Evolutionary conservation across 2,329 filamentous ascomycete species (phyloP).

Genomic region (Fusarium pseudocircinatum): DNA sequence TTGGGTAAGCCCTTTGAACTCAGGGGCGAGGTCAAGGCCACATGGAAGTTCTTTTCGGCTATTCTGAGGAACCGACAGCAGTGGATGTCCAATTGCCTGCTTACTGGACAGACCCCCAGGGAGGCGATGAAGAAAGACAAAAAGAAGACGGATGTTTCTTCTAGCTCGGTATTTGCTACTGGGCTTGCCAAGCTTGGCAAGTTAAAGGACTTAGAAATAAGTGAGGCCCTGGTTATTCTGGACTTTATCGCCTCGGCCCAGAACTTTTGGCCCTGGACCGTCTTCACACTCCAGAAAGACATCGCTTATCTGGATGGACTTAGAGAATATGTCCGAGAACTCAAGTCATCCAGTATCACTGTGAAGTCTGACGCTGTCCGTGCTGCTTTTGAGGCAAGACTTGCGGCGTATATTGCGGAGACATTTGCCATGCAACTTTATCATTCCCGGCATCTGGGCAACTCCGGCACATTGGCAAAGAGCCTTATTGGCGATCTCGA

Average conservation of each 20-base stretch:
- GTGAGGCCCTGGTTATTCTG: slow-evolving; percentile 77
- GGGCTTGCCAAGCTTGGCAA: slow-evolving; percentile 76
- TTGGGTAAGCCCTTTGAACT: slow-evolving; percentile 80
- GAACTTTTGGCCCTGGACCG: slow-evolving; percentile 96
- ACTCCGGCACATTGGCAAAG: slow-evolving; percentile 71
- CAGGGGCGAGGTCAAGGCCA: slow-evolving; percentile 69
- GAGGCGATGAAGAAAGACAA: slow-evolving; percentile 71
- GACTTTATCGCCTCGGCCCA: slow-evolving; percentile 90
- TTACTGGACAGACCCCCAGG: slow-evolving; percentile 87
- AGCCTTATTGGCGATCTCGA: slow-evolving; percentile 78
- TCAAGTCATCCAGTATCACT: slow-evolving; percentile 62
- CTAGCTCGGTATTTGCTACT: slow-evolving; percentile 75
- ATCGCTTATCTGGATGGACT: slow-evolving; percentile 77
- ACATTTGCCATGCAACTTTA: slow-evolving; percentile 93
- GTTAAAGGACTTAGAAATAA: slow-evolving; percentile 71
- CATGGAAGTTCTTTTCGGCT: slow-evolving; percentile 88
- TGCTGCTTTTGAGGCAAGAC: slow-evolving; percentile 70
- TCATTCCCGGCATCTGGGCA: slow-evolving; percentile 79
- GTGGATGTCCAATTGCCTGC: slow-evolving; percentile 93
- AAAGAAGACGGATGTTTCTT: slow-evolving; percentile 59
- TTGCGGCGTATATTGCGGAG: slow-evolving; percentile 86
- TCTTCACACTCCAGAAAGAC: slow-evolving; percentile 80
- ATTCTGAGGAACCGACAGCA: slow-evolving; percentile 91
- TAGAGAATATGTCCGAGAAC: slow-evolving; percentile 71
- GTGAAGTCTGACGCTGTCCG: slow-evolving; percentile 65